Evolutionary conservation across 2,329 filamentous ascomycete species (phyloP).

Genomic region (Talaromyces sp.): DNA sequence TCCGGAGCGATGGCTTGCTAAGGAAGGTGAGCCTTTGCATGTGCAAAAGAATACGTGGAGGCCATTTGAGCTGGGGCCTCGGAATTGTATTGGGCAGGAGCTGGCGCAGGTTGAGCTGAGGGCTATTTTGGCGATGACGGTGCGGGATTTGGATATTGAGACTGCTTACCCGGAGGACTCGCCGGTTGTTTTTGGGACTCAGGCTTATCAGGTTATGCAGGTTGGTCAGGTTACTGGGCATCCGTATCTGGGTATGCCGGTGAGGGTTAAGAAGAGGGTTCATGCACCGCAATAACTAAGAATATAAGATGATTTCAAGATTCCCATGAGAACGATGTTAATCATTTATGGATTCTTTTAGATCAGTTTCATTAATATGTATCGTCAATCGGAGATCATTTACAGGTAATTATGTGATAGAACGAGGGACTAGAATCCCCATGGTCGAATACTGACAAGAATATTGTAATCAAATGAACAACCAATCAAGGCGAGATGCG

Average conservation of each 20-base stretch:
- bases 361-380: not conserved
- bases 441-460: not conserved
- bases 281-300: too few species aligned
- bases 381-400: not conserved
- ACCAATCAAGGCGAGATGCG: conserved; percentile 43
- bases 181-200: not conserved
- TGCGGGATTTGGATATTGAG: conserved; percentile 1
- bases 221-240: not conserved
- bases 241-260: not conserved
- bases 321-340: too few species aligned
- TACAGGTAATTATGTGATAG: not conserved
- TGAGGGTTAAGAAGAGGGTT: not conserved
- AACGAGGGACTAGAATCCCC: not conserved
- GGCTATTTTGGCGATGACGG: conserved; percentile 19
- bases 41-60: conserved; percentile 48
- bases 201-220: not conserved
- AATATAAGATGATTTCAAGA: too few species aligned
- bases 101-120: conserved; percentile 50
- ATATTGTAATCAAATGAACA: conserved; percentile 38
- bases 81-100: conserved; percentile 55
- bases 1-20: not conserved
- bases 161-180: not conserved
- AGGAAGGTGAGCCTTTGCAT: conserved; percentile 21
- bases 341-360: too few species aligned
- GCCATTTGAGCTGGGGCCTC: conserved; percentile 52